Evolutionary conservation across 495 filamentous ascomycete species (phyloP).

Genomic region (Daldinia loculata): DNA sequence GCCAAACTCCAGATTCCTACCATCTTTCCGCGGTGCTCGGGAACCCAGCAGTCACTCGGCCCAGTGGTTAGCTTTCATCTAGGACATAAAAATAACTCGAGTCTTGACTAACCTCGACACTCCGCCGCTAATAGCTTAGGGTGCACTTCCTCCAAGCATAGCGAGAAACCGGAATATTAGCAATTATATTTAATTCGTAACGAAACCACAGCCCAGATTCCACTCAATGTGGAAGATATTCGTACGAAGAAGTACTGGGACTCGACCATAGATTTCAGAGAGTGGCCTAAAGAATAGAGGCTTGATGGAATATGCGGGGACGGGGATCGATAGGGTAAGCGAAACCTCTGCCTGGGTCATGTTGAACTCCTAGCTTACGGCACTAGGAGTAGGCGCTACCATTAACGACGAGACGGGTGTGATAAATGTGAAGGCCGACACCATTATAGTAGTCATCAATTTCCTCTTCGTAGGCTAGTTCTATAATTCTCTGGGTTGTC

Average conservation of each 20-base stretch:
- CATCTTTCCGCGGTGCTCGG: slow-evolving; percentile 36
- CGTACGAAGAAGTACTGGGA: slow-evolving; percentile 35
- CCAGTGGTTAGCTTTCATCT: slow-evolving; percentile 11
- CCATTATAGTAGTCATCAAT: slow-evolving; percentile 65
- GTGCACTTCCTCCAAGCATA: slow-evolving; percentile 47
- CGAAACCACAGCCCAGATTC: slow-evolving; percentile 47
- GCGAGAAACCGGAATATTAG: slow-evolving; percentile 46
- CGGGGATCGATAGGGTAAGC: slow-evolving; percentile 59
- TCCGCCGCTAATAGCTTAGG: slow-evolving; percentile 12
- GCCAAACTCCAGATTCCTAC: slow-evolving; percentile 35
- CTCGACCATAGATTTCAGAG: slow-evolving; percentile 49
- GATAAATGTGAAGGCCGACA: slow-evolving; percentile 48
- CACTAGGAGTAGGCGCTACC: slow-evolving; percentile 6
- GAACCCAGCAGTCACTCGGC: slow-evolving; percentile 31
- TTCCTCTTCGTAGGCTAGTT: slow-evolving; percentile 55
- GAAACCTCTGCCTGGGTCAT: slow-evolving; percentile 25
- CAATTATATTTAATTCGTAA: slow-evolving; percentile 40
- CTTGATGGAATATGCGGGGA: slow-evolving; percentile 56
- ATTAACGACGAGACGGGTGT: slow-evolving; percentile 42
- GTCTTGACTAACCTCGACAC: not conserved
- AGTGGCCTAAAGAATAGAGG: slow-evolving; percentile 49
- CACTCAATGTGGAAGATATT: slow-evolving; percentile 48
- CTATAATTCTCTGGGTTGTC: not conserved
- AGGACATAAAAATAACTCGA: not conserved
- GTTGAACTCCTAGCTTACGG: slow-evolving; percentile 44